Percentiles rank a stretch among this genome's conserved stretches.
Evolutionary conservation across 2,329 filamentous ascomycete species (phyloP).

Genomic region (Bipolaris victoriae): DNA sequence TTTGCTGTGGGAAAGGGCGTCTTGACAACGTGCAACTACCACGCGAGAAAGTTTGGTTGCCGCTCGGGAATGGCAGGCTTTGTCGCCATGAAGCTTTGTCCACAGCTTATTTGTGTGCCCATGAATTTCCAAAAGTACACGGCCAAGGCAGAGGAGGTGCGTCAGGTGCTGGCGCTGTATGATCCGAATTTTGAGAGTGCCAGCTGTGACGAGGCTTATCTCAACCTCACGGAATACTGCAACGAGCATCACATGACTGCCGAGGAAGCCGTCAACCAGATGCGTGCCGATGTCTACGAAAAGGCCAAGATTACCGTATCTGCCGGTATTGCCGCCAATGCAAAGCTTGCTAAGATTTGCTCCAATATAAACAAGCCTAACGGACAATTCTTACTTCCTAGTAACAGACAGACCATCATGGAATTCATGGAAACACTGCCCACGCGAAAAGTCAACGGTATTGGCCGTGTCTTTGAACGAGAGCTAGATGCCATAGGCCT

Average conservation of each 20-base stretch:
- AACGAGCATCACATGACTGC: constrained; percentile 69
- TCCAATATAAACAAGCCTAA: constrained; percentile 97
- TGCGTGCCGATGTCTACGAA: constrained; percentile 77
- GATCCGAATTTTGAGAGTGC: constrained; percentile 91
- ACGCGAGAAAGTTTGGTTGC: constrained; percentile 86
- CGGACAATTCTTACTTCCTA: constrained; percentile 80
- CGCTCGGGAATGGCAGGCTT: constrained; percentile 96
- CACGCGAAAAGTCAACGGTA: constrained; percentile 89
- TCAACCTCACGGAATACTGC: constrained; percentile 91
- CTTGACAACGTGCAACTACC: constrained; percentile 80
- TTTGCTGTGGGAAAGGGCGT: constrained; percentile 87
- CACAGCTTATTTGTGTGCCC: constrained; percentile 79
- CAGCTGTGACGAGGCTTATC: constrained; percentile 93
- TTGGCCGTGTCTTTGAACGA: constrained; percentile 92
- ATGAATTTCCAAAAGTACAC: constrained; percentile 91
- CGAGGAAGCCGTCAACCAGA: constrained; percentile 74
- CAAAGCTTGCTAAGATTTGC: constrained; percentile 91
- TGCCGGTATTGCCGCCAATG: constrained; percentile 91
- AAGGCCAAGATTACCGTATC: constrained; percentile 86
- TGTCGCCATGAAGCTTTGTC: constrained; percentile 92
- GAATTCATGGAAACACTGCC: constrained; percentile 83
- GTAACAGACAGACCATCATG: constrained; percentile 76
- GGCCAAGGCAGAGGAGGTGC: constrained; percentile 86
- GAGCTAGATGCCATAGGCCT: constrained; percentile 88
- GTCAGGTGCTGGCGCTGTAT: constrained; percentile 82